Base-by-base conservation (phyloP, 306 rosid species). In the Vigna nakashimae region DNA sequence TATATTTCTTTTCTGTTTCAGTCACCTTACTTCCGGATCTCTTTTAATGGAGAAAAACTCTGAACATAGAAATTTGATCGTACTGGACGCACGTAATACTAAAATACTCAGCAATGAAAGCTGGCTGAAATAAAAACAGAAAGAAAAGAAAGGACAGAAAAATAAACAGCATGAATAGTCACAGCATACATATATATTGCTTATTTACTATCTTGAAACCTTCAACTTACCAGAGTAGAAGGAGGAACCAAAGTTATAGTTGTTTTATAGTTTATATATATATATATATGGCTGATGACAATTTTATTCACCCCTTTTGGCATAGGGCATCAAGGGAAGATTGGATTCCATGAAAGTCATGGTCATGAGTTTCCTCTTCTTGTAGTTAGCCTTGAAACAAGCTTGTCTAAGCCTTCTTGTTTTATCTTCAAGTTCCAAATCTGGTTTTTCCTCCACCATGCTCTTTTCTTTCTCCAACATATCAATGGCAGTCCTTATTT, bases 351-450 rank as follows among this genome's bases (percentile, higher is more conserved):
- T 71, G n/a, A 63, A 59, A 6, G 74, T 79, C 64, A 75, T 82
- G 1, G 81, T 82, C 73, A 79, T 82, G 3, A 86, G 77, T 84
- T 70, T 91, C 80, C 94, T 91, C 82, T 87, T 93, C 86, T 93
- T 93, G 86, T 93, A 93, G 48, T 93, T 93, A 7, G 97, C 93
- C 70, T 93, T 93, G 24, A 93, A 93, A 9, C 97, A 91, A 4
- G 98, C 98, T 71, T 93, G 97, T 60, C 98, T 89, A 13, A 93
- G 88, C 73, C 91, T 84, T 82, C 88, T 93, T 9, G 97, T 93
- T 7, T 85, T 74, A 24, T 84, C 88, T 15, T 85, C 90, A 1
- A 93, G 84, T 49, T 91, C 82, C 80, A 91, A 73, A 76, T 93
- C 97, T 0, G 98, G 97, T 45, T 60, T 73, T 65, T 89, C 91